These are phyloP conservation scores for Acacia acuminata DNA, from an alignment of 306 rosid genomes.

Conservation along the genomic window DNA sequence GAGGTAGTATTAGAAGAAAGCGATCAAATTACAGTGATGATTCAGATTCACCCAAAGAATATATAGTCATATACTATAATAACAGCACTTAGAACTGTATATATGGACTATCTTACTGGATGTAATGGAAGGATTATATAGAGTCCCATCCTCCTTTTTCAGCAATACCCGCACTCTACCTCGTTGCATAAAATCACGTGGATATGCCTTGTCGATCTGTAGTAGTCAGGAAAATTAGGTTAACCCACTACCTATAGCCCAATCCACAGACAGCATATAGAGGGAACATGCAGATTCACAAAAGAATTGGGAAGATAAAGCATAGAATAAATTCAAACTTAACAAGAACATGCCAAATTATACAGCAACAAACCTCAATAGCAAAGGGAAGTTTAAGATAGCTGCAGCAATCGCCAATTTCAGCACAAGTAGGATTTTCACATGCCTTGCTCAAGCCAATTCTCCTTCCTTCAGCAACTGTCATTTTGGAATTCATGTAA, in stretches of 20 bases:
- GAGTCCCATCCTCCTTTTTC: slow-evolving; percentile 82
- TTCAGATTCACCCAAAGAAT: neutral
- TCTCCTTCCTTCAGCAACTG: slow-evolving; percentile 81
- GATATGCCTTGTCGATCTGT: slow-evolving; percentile 83
- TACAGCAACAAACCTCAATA: slow-evolving; percentile 59
- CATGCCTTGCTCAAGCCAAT: slow-evolving; percentile 66
- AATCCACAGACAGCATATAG: neutral
- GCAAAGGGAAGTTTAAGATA: slow-evolving; percentile 72
- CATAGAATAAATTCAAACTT: neutral
- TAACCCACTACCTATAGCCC: neutral
- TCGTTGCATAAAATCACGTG: slow-evolving; percentile 88
- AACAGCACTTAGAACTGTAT: neutral
- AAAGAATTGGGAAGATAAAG: neutral
- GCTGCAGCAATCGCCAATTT: slow-evolving; percentile 83
- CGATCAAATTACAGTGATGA: neutral
- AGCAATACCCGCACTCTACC: slow-evolving; percentile 85
- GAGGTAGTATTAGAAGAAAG: neutral
- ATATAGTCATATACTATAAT: neutral
- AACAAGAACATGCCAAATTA: neutral
- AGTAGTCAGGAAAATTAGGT: neutral
- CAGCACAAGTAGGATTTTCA: slow-evolving; percentile 83
- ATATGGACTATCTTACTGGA: slow-evolving; percentile 53
- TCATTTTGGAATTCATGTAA: slow-evolving; percentile 82
- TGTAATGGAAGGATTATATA: slow-evolving; percentile 56
- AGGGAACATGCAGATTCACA: neutral